Base-by-base conservation (phyloP, 148 eudicot species). In the Rhododendron molle region DNA sequence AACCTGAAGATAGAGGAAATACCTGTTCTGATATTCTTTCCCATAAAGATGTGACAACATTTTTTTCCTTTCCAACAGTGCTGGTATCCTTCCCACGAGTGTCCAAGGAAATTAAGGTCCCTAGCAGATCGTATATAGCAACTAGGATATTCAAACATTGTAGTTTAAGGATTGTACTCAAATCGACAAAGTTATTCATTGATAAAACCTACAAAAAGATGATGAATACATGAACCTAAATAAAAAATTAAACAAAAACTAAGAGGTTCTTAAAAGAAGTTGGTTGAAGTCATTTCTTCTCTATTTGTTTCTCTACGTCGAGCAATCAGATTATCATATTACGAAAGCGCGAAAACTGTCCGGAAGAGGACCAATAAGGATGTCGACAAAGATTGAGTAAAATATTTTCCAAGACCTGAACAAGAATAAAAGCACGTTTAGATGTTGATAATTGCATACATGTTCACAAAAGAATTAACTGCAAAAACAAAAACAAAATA, bases 341-440 rank as follows among this genome's bases (percentile, higher is more conserved):
- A 97, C 98, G 98, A 95, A 86, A 86, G 80, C 88, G 87, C 18
- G 87, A 89, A 76, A 95, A 90, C 89, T 89, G 92, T 80, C 76
- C 43, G 83, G 86, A 49, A 49, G 96, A 94, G 81, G 95, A 90
- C 95, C 94, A 92, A 88, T 89, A 89, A 85, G 95, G 94, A 87
- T 93, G 93, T 86, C 88, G 94, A 88, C 98, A 94, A 36, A 97
- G 96, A 86, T 85, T 87, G n/a, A 50, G 85, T 81, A 97, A 85
- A 84, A 94, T 84, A 67, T 28, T 80, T 85, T 91, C 94, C 84
- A 85, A 78, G 58, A 92, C 92, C 99, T 97, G 90, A 87, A 83
- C 50, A 60, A 90, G 15, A 79, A 85, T 28, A 79, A 71, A 86
- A 28, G 20, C 0, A 30, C 43, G 16, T 10, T 3, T 74, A 36